phyloP scores from a whole-genome alignment of 2,329 filamentous ascomycete genomes.

The Endoconidiophora laricicola region DNA sequence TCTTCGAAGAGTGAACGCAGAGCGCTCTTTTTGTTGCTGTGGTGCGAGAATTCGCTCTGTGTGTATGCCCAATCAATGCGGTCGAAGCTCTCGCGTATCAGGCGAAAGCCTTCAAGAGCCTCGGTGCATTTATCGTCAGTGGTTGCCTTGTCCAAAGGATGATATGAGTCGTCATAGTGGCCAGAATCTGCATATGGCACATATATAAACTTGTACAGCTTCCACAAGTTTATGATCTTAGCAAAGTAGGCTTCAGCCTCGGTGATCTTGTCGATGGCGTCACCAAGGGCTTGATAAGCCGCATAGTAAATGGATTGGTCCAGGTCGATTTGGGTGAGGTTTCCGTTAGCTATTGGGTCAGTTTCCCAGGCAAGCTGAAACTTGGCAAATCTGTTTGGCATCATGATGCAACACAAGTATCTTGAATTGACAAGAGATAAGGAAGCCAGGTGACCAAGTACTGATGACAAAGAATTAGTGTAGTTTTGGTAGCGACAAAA shows the following conservation, averaged over 20 bases:
- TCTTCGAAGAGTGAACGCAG: background rate
- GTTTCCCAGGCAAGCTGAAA: slow-evolving; percentile 2
- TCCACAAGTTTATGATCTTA: background rate
- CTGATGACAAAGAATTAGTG: too few species aligned
- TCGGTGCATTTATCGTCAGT: background rate
- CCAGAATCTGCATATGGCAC: background rate
- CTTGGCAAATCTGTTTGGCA: background rate
- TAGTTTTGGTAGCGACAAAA: too few species aligned
- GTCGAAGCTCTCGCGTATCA: background rate
- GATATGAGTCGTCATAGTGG: slow-evolving; percentile 3
- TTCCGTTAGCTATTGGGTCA: background rate
- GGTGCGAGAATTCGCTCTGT: background rate
- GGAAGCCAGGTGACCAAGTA: too few species aligned
- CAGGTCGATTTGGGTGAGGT: background rate
- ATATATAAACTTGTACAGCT: background rate
- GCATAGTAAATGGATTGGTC: background rate
- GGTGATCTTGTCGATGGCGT: background rate
- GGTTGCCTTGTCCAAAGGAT: slow-evolving; percentile 1
- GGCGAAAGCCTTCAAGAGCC: background rate
- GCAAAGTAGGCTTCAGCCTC: background rate
- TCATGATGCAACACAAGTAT: too few species aligned
- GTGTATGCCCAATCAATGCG: background rate
- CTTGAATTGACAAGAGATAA: too few species aligned
- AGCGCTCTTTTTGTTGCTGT: background rate
- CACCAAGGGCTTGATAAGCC: background rate